These are phyloP conservation scores for Moricandia moricandioides DNA, from an alignment of 345 rosid species.

Conservation along the genomic window DNA sequence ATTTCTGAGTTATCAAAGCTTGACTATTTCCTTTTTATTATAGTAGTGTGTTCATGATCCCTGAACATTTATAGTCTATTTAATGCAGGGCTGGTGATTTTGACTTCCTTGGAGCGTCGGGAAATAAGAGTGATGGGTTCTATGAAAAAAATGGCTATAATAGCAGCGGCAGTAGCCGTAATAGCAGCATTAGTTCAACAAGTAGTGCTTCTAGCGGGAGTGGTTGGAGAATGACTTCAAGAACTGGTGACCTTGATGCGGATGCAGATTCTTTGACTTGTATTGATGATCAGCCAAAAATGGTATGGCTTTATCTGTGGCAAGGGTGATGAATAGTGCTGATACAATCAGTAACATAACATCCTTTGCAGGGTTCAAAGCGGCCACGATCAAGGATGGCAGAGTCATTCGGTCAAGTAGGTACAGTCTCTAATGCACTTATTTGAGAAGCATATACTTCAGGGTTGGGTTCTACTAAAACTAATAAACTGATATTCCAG, in stretches of 20 bases:
- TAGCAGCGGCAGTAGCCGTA: conserved; percentile 93
- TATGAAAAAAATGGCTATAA: conserved; percentile 58
- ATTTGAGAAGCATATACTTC: conserved; percentile 51
- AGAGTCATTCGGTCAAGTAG: conserved; percentile 68
- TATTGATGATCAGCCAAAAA: conserved; percentile 66
- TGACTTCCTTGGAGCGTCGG: conserved; percentile 61
- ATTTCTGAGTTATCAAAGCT: conserved; percentile 5
- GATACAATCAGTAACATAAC: conserved; percentile 20
- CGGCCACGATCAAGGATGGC: conserved; percentile 70
- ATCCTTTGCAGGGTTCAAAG: conserved; percentile 69
- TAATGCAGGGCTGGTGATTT: conserved; percentile 64
- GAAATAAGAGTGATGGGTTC: conserved; percentile 60
- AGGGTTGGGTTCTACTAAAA: conserved; percentile 55
- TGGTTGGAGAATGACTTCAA: conserved; percentile 64
- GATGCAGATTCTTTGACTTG: conserved; percentile 96
- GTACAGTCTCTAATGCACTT: conserved; percentile 43
- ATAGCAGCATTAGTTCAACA: conserved; percentile 88
- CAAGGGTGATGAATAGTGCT: conserved; percentile 6
- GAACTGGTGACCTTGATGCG: conserved; percentile 86
- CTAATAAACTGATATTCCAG: conserved; percentile 56
- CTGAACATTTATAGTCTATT: conserved; percentile 16
- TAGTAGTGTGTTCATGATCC: conserved; percentile 20
- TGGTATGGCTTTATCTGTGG: conserved; percentile 49
- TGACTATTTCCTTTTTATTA: background rate
- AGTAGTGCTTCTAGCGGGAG: conserved; percentile 90